Conservation (phyloP, 352 stramenopile genomes). For the Phytopythium sindhum region DNA sequence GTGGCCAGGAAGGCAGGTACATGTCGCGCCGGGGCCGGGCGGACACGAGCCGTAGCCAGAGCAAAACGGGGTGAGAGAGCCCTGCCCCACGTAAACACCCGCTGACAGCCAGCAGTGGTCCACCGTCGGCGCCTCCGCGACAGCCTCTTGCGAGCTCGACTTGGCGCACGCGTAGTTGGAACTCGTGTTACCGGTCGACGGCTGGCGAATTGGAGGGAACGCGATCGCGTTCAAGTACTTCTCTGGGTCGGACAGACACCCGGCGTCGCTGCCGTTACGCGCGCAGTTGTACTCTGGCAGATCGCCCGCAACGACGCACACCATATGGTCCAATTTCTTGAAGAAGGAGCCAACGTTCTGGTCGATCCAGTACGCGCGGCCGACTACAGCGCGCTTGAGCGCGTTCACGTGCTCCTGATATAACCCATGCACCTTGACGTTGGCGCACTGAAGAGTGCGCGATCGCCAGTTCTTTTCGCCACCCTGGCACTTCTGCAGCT, state of each 20-base stretch:
- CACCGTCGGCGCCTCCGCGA: slow-evolving; percentile 43
- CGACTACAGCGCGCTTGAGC: slow-evolving; percentile 28
- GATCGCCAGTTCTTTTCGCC: slow-evolving; percentile 35
- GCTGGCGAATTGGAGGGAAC: slow-evolving; percentile 36
- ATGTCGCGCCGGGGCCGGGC: slow-evolving; percentile 58
- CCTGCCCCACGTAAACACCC: slow-evolving; percentile 43
- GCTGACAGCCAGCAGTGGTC: slow-evolving; percentile 79
- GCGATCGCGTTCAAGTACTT: slow-evolving; percentile 36
- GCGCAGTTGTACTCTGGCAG: slow-evolving; percentile 58
- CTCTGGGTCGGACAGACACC: slow-evolving; percentile 36
- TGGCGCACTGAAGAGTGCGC: slow-evolving; percentile 51
- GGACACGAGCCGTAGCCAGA: slow-evolving; percentile 65
- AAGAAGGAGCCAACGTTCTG: slow-evolving; percentile 35
- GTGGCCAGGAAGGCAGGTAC: slow-evolving; percentile 44
- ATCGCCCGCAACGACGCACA: slow-evolving; percentile 35
- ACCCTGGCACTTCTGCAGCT: slow-evolving; percentile 35
- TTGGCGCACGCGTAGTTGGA: neutral
- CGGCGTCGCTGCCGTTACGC: slow-evolving; percentile 37
- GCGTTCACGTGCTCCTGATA: slow-evolving; percentile 37
- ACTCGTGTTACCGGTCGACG: slow-evolving; percentile 12
- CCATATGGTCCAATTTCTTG: slow-evolving; percentile 20
- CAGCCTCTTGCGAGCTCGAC: neutral
- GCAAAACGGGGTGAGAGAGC: slow-evolving; percentile 67
- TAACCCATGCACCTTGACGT: slow-evolving; percentile 33
- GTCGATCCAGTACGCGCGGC: slow-evolving; percentile 57